Percentiles rank a stretch among this genome's conserved stretches.
These are phyloP conservation scores for Discostella stelligera DNA, from an alignment of 352 stramenopile genomes.

Conservation along the genomic window DNA sequence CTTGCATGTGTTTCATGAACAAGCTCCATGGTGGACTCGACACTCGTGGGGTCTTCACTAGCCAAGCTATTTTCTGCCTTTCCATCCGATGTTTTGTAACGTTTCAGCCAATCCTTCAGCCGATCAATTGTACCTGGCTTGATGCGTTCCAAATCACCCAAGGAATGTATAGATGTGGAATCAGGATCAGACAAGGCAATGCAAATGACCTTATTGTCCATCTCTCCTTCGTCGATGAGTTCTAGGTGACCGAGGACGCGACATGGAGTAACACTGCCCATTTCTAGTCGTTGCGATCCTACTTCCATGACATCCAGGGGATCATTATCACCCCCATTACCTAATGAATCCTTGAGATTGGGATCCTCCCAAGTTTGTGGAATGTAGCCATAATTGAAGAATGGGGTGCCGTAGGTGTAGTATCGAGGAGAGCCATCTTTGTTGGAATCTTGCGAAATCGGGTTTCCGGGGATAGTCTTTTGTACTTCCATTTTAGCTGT, in stretches of 20 bases:
- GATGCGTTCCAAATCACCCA: conserved; percentile 88
- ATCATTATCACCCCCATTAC: conserved; percentile 97
- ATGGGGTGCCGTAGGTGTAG: conserved; percentile 95
- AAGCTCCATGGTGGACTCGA: conserved; percentile 76
- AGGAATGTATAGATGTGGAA: conserved; percentile 84
- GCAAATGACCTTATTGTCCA: conserved; percentile 98
- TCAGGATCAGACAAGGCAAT: conserved; percentile 89
- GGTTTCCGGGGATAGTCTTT: conserved; percentile 92
- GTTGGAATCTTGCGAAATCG: conserved; percentile 98
- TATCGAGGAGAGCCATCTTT: conserved; percentile 90
- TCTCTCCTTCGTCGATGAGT: conserved; percentile 98
- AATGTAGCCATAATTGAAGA: conserved; percentile 99
- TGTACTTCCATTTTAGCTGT: conserved; percentile 99
- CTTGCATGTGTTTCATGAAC: conserved; percentile 82
- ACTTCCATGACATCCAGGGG: conserved; percentile 99
- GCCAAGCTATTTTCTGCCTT: conserved; percentile 93
- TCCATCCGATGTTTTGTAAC: conserved; percentile 98
- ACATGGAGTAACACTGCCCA: conserved; percentile 94
- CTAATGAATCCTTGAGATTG: conserved; percentile 70
- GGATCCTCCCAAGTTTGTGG: conserved; percentile 99
- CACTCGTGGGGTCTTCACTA: conserved; percentile 81
- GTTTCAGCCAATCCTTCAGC: conserved; percentile 95
- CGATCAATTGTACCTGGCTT: conserved; percentile 89
- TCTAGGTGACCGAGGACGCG: conserved; percentile 96
- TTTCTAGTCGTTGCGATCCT: conserved; percentile 87